phyloP scores from a whole-genome alignment of 192 early-diverging fungal genomes.

The Coemansia sp. region DNA sequence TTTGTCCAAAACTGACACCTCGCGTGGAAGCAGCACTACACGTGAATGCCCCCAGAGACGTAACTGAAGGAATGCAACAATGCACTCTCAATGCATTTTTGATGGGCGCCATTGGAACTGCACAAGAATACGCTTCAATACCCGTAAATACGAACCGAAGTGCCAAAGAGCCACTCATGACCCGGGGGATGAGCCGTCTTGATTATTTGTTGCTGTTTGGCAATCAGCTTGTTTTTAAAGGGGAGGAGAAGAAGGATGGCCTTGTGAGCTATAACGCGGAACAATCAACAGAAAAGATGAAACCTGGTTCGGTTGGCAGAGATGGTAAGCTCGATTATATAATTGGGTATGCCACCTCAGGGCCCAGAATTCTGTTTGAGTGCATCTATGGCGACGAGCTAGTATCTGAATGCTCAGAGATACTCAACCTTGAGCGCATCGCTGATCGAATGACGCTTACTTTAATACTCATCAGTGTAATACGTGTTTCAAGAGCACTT shows the following conservation, averaged over 20 bases:
- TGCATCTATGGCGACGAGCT: conserved; percentile 29
- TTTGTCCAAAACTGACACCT: conserved; percentile 33
- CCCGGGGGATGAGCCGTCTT: conserved; percentile 18
- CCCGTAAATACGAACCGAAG: conserved; percentile 33
- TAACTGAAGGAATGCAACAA: conserved; percentile 46
- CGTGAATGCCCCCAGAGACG: conserved; percentile 13
- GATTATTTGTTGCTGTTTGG: conserved; percentile 33
- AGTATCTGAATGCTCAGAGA: conserved; percentile 37
- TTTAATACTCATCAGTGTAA: conserved; percentile 26
- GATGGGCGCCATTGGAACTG: conserved; percentile 30
- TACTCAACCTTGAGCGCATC: conserved; percentile 21
- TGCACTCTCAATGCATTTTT: conserved; percentile 37
- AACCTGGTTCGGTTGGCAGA: conserved; percentile 22
- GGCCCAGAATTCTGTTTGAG: conserved; percentile 36
- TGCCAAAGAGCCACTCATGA: conserved; percentile 31
- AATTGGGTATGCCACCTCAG: conserved; percentile 40
- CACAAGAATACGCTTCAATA: conserved; percentile 21
- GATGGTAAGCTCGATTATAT: conserved; percentile 30
- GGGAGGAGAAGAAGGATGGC: conserved; percentile 45
- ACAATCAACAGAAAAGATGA: conserved; percentile 32
- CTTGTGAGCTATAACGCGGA: conserved; percentile 22
- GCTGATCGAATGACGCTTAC: conserved; percentile 33
- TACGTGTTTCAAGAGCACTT: conserved; percentile 22
- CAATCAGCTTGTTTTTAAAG: conserved; percentile 44
- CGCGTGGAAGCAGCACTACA: conserved; percentile 29